Conservation (phyloP, 495 filamentous ascomycete species). For the Neurospora sp. region DNA sequence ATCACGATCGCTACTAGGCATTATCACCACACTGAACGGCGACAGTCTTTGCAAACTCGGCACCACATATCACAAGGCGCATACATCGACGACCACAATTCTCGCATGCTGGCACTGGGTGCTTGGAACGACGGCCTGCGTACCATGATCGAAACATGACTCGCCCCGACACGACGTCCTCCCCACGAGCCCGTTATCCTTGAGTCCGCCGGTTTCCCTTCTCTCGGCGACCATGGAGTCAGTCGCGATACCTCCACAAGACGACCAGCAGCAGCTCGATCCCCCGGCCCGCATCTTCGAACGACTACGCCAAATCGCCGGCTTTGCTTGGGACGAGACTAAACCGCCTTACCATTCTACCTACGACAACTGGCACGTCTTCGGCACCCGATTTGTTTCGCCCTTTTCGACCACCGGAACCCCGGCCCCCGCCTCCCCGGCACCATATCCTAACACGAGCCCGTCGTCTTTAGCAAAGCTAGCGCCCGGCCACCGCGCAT, state of each 20-base stretch:
- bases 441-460: constrained; percentile 14
- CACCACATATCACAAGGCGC: background rate
- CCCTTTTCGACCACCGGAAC: constrained; percentile 24
- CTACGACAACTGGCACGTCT: constrained; percentile 63
- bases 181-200: constrained; percentile 18
- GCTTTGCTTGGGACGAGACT: constrained; percentile 67
- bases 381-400: constrained; percentile 37
- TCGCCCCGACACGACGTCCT: constrained; percentile 22
- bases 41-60: background rate
- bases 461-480: constrained; percentile 23
- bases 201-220: constrained; percentile 10
- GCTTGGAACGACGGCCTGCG: constrained; percentile 5
- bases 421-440: constrained; percentile 16
- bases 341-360: constrained; percentile 66
- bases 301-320: constrained; percentile 58
- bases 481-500: constrained; percentile 17
- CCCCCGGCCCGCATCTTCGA: constrained; percentile 63
- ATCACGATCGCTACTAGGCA: background rate
- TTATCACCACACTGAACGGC: background rate
- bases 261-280: constrained; percentile 53
- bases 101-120: constrained; percentile 9
- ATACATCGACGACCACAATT: constrained; percentile 5
- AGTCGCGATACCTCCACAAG: constrained; percentile 28
- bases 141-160: constrained; percentile 27
- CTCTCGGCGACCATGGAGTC: constrained; percentile 36